Percentiles rank a stretch among this genome's conserved stretches.
These are phyloP conservation scores for Corylus americana DNA, from an alignment of 306 rosid genomes.

Conservation along the genomic window DNA sequence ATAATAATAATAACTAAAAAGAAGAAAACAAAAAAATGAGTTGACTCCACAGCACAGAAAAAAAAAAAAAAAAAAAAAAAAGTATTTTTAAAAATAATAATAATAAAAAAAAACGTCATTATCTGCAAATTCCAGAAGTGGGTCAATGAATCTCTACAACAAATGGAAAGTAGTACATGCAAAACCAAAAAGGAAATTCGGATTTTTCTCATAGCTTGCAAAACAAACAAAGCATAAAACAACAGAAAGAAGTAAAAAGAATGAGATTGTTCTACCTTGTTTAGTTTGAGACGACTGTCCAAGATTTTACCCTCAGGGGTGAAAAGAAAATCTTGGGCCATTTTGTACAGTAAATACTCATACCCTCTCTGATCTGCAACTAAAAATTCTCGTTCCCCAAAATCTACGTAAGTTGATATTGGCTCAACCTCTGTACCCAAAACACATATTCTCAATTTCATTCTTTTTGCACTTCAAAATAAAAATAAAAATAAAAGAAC, in stretches of 20 bases:
- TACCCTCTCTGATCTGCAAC: slow-evolving; percentile 96
- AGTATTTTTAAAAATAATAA: background rate
- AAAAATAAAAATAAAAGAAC: background rate
- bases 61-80: background rate
- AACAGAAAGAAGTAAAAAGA: background rate
- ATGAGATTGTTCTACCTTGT: slow-evolving; percentile 56
- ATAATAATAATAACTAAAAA: background rate
- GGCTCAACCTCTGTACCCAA: slow-evolving; percentile 86
- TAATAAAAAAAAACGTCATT: slow-evolving; percentile 50
- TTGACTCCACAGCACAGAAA: background rate
- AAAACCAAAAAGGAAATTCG: slow-evolving; percentile 26
- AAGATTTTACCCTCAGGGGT: slow-evolving; percentile 76
- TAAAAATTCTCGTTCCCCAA: slow-evolving; percentile 81
- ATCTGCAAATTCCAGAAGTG: slow-evolving; percentile 50
- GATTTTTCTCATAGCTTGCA: slow-evolving; percentile 3
- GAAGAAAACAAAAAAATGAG: background rate
- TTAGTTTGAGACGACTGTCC: slow-evolving; percentile 84
- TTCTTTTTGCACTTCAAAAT: background rate
- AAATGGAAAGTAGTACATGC: slow-evolving; percentile 26
- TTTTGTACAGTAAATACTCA: slow-evolving; percentile 70
- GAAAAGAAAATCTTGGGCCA: slow-evolving; percentile 74
- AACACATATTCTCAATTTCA: slow-evolving; percentile 14
- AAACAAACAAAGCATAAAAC: slow-evolving; percentile 21
- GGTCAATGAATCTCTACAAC: slow-evolving; percentile 41
- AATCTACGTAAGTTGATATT: slow-evolving; percentile 75